Conservation (phyloP, 2,329 filamentous ascomycete species). For the Drechslerella dactyloides region DNA sequence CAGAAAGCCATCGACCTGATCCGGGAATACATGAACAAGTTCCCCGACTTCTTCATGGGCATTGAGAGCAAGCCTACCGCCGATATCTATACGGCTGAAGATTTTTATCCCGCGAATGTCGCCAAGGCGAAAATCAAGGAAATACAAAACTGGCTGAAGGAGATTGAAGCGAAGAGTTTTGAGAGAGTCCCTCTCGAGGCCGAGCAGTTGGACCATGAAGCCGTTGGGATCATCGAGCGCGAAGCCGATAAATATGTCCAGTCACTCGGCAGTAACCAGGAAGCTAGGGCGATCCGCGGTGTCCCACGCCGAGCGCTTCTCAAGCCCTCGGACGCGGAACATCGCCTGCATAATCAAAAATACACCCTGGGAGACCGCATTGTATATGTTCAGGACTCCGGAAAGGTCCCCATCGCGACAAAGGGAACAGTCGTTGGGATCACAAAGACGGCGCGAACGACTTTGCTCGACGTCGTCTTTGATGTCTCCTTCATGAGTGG, state of each 20-base stretch:
- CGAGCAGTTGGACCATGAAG: conserved; percentile 90
- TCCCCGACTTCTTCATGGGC: conserved; percentile 92
- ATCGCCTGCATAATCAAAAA: conserved; percentile 81
- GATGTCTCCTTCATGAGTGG: conserved; percentile 97
- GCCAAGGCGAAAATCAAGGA: conserved; percentile 87
- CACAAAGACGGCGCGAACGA: conserved; percentile 80
- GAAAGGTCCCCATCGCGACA: conserved; percentile 90
- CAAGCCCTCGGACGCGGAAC: conserved; percentile 94
- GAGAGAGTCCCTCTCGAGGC: conserved; percentile 96
- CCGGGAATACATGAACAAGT: conserved; percentile 86
- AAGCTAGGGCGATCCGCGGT: conserved; percentile 67
- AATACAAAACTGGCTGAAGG: conserved; percentile 91
- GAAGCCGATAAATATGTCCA: conserved; percentile 68
- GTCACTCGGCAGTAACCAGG: conserved; percentile 58
- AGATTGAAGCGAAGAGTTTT: conserved; percentile 86
- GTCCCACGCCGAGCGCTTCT: conserved; percentile 87
- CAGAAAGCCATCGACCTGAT: conserved; percentile 80
- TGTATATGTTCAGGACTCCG: conserved; percentile 88
- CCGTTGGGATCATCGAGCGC: conserved; percentile 79
- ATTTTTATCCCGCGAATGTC: conserved; percentile 78
- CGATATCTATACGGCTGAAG: conserved; percentile 80
- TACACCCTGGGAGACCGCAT: conserved; percentile 89
- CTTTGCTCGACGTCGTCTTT: conserved; percentile 89
- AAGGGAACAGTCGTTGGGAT: conserved; percentile 94
- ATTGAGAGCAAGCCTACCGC: conserved; percentile 85